phyloP scores from a whole-genome alignment of 164 flowering plant genomes.

The Vitis vinifera region ASM3070453v1 NC_081812.1:14009501-14010000 shows the following conservation, averaged over 20 bases:
- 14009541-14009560: conserved; percentile 43
- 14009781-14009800: conserved; percentile 48
- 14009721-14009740: conserved; percentile 37
- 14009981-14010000: conserved; percentile 81
- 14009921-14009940: conserved; percentile 85
- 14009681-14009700: conserved; percentile 31
- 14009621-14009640: conserved; percentile 45
- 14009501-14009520: conserved; percentile 81
- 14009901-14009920: conserved; percentile 93
- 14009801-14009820: conserved; percentile 57
- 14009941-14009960: conserved; percentile 77
- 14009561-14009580: conserved; percentile 51
- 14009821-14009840: conserved; percentile 79
- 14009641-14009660: conserved; percentile 44
- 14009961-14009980: conserved; percentile 74
- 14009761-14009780: conserved; percentile 31
- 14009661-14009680: conserved; percentile 48
- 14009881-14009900: conserved; percentile 82
- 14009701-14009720: conserved; percentile 47
- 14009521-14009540: conserved; percentile 44
- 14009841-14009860: conserved; percentile 84
- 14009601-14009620: conserved; percentile 46
- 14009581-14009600: conserved; percentile 48
- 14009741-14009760: conserved; percentile 42
- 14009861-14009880: conserved; percentile 95